Percentiles rank a stretch among this genome's conserved stretches.
Evolutionary conservation across 371 early-diverging fungal genomes (phyloP).

Genomic region (Mortierella sp.): DNA sequence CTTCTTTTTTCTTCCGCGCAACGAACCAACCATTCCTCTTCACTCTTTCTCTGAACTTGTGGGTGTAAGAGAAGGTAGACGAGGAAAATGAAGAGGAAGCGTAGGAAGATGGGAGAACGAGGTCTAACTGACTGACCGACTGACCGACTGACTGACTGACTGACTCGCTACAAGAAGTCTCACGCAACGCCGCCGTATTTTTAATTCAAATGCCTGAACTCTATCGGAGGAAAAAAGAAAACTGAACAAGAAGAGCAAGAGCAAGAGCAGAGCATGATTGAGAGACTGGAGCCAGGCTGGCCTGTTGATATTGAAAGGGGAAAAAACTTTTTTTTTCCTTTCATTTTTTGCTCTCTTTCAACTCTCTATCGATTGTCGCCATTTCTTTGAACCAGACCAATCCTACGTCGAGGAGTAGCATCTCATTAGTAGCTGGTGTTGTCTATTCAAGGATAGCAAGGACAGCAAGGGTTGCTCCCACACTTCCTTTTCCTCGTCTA

Average conservation of each 20-base stretch:
- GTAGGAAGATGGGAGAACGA: no score
- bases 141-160: neutral
- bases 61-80: neutral
- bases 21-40: neutral
- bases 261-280: neutral
- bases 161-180: neutral
- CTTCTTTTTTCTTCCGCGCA: no score
- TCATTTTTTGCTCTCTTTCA: constrained; percentile 1
- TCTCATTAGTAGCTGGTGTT: neutral
- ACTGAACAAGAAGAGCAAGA: neutral
- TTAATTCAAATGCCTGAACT: neutral
- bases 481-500: neutral
- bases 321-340: no score
- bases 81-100: no score
- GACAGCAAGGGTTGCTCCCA: neutral
- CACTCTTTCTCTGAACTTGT: neutral
- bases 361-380: constrained; percentile 5
- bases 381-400: neutral
- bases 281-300: neutral
- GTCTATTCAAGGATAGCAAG: neutral
- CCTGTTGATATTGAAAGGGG: neutral
- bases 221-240: constrained; percentile 16
- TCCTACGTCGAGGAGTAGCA: neutral
- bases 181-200: neutral
- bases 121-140: neutral